Base-by-base conservation (phyloP, 352 stramenopile species). In the Phytophthora quininea region DNA sequence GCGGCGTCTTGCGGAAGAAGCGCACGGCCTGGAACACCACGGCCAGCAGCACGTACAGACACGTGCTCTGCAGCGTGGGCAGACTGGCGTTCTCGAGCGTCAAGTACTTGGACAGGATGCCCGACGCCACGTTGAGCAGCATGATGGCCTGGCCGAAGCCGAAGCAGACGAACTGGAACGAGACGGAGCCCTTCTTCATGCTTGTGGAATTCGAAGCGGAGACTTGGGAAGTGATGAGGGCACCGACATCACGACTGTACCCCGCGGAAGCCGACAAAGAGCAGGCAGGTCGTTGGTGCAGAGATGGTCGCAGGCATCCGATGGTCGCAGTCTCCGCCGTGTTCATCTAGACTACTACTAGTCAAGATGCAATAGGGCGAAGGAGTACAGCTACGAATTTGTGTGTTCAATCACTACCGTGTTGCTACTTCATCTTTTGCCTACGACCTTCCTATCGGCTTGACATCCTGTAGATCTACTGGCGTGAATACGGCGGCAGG, bases 61-160 rank as follows among this genome's bases (percentile, higher is more conserved):
- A 80, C 47, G 72, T 70, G 66, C 74, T 87, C 71, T 91, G 82
- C 46, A 91, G 79, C 19, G 82, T 86, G 8, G 82, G 76, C 56
- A 88, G 51, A 54, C 71, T 86, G 40, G 73, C 78, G 68, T 75
- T 58, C 53, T 82, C 77, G 33, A 75, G 65, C 53, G 72, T 74
- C 58, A 91, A 74, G 71, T 89, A 91, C 59, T 85, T 82, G 56
- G 80, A 81, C 54, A 88, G 67, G 57, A 91, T 67, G 49, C 74
- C 77, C 32, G 80, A 82, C 56, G 70, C 54, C 51, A 87, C 76
- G 58, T 89, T 86, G 49, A 87, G 76, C 52, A 91, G 50, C 74
- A 87, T 86, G 69, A 91, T 89, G 63, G 70, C 67, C 73, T 91
- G 82, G 62, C 82, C 82, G 60, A 86, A 91, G 77, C 75, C 77